Percentiles rank a stretch among this genome's conserved stretches.
Conservation (phyloP, 768 basidiomycete genomes). For the Cubamyces sp. region DNA sequence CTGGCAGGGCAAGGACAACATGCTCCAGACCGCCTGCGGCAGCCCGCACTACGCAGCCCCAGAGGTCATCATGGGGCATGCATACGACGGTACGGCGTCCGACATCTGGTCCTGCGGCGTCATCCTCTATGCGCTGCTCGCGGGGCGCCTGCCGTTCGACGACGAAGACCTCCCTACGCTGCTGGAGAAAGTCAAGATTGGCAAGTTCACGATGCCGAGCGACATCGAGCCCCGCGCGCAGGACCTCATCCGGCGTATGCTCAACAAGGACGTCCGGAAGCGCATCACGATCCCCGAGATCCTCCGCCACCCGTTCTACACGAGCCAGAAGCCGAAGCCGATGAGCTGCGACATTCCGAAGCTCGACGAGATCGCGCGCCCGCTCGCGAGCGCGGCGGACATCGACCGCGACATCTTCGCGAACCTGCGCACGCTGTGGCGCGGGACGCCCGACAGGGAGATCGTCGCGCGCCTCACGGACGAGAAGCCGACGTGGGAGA, state of each 20-base stretch:
- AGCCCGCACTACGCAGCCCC: constrained; percentile 96
- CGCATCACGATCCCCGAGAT: constrained; percentile 87
- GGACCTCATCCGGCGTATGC: constrained; percentile 80
- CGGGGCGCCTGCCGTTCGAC: constrained; percentile 90
- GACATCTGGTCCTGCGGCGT: constrained; percentile 99
- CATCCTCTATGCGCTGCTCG: constrained; percentile 87
- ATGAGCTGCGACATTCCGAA: constrained; percentile 52
- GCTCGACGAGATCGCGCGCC: constrained; percentile 69
- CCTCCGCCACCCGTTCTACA: constrained; percentile 78
- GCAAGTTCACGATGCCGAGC: constrained; percentile 72
- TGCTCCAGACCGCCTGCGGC: constrained; percentile 86
- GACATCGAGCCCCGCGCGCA: constrained; percentile 71
- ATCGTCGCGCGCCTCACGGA: constrained; percentile 71
- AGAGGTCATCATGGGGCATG: constrained; percentile 81
- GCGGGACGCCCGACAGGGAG: constrained; percentile 72
- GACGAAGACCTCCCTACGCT: constrained; percentile 79
- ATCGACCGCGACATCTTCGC: constrained; percentile 91
- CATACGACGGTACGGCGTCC: constrained; percentile 84
- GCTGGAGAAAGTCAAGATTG: constrained; percentile 80
- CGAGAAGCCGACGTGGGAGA: constrained; percentile 85
- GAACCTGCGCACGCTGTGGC: constrained; percentile 93
- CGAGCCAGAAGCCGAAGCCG: constrained; percentile 53
- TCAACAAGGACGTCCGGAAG: constrained; percentile 70
- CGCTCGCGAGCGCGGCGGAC: constrained; percentile 61
- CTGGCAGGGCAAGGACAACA: constrained; percentile 69